Evolutionary conservation across 768 basidiomycete species (phyloP).

Genomic region (Suillus paluster): DNA sequence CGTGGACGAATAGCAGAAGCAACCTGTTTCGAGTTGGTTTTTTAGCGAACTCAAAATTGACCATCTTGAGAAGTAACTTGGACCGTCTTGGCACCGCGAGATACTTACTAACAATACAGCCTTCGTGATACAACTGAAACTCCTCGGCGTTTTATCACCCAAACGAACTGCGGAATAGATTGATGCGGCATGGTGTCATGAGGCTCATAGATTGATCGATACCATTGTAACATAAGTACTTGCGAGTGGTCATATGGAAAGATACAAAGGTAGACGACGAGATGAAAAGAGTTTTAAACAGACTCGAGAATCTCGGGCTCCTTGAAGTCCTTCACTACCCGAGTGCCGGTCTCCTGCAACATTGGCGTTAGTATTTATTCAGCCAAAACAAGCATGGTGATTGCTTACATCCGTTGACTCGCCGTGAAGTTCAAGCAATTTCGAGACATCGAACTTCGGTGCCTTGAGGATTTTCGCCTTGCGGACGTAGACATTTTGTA

Average conservation of each 20-base stretch:
- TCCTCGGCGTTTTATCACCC: no score
- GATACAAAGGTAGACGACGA: conserved; percentile 43
- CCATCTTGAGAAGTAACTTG: neutral
- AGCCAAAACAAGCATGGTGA: conserved; percentile 6
- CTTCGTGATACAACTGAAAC: neutral
- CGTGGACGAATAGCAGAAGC: neutral
- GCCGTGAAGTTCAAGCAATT: conserved; percentile 95
- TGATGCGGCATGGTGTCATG: conserved; percentile 14
- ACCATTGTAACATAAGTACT: conserved; percentile 42
- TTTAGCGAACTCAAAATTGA: neutral
- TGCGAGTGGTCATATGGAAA: conserved; percentile 27
- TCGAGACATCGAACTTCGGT: conserved; percentile 94
- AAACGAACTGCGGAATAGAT: neutral
- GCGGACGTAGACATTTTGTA: conserved; percentile 98
- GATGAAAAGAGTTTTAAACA: conserved; percentile 63
- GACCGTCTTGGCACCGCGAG: neutral
- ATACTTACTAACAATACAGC: neutral
- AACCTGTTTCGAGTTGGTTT: neutral
- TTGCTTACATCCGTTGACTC: conserved; percentile 88
- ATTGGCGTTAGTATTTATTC: conserved; percentile 13
- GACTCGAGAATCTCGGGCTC: conserved; percentile 94
- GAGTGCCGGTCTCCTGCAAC: conserved; percentile 88
- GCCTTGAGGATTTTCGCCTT: conserved; percentile 99
- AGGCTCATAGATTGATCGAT: conserved; percentile 42
- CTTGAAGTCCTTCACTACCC: conserved; percentile 95